Conservation (phyloP, 2,329 filamentous ascomycete species). For the Sphaerulina musiva region DNA sequence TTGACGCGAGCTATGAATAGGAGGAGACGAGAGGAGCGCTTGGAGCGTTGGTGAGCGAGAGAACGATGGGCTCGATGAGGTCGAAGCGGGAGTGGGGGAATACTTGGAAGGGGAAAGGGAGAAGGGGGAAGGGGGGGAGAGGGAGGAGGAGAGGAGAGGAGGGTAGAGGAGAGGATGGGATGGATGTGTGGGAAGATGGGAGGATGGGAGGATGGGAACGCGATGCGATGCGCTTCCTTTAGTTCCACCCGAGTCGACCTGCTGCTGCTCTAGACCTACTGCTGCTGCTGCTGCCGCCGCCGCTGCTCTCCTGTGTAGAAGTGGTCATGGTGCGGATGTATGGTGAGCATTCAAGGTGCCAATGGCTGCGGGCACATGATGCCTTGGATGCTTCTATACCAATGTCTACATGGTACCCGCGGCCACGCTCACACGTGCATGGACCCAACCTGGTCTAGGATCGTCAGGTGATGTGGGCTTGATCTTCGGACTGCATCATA, state of each 20-base stretch:
- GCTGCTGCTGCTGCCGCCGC: neutral
- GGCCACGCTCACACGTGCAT: conserved; percentile 1
- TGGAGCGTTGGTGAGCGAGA: neutral
- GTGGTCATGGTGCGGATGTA: neutral
- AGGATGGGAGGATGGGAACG: no score
- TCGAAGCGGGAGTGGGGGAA: neutral
- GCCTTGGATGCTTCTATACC: no score
- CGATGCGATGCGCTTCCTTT: neutral
- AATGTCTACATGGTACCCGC: conserved; percentile 2
- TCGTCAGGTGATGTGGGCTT: neutral
- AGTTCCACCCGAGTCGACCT: neutral
- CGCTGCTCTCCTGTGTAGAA: neutral
- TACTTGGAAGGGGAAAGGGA: neutral
- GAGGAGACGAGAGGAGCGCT: neutral
- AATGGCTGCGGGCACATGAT: neutral
- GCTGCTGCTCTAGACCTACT: neutral
- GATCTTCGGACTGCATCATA: conserved; percentile 7
- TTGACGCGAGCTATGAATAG: neutral
- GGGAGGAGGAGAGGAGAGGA: neutral
- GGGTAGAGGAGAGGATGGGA: neutral
- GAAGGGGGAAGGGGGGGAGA: neutral
- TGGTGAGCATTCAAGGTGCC: neutral
- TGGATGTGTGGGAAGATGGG: no score
- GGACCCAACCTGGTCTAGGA: neutral
- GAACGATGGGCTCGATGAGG: neutral